Evolutionary conservation across 768 basidiomycete species (phyloP).

Genomic region (Harrya chromipes): DNA sequence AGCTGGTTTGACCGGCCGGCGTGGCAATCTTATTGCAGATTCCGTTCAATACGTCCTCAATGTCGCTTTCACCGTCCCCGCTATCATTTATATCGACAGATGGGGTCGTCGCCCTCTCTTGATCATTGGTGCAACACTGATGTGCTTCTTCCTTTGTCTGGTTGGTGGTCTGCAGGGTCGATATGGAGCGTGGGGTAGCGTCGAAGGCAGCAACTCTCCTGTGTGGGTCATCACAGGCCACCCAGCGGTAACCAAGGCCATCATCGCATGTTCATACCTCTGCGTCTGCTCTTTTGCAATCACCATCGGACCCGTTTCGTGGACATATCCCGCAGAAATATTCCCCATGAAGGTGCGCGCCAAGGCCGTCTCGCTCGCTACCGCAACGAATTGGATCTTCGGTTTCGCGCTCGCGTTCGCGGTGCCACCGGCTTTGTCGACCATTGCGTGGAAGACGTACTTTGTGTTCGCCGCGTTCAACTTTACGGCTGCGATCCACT

Average conservation of each 20-base stretch:
- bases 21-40: constrained; percentile 73
- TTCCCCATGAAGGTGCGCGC: constrained; percentile 67
- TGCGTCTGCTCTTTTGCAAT: constrained; percentile 74
- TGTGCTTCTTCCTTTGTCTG: constrained; percentile 76
- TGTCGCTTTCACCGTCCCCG: constrained; percentile 41
- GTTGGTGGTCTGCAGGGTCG: constrained; percentile 72
- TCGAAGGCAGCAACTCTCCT: constrained; percentile 31
- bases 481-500: constrained; percentile 65
- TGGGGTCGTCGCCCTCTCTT: constrained; percentile 82
- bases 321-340: constrained; percentile 72
- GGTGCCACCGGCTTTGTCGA: constrained; percentile 65
- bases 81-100: constrained; percentile 64
- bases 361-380: constrained; percentile 49
- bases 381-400: constrained; percentile 57
- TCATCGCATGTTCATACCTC: constrained; percentile 76
- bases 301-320: constrained; percentile 75
- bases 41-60: constrained; percentile 56
- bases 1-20: constrained; percentile 71
- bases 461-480: constrained; percentile 80
- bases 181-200: constrained; percentile 59
- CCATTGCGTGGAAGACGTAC: constrained; percentile 72
- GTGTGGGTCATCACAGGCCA: constrained; percentile 64
- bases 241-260: constrained; percentile 55
- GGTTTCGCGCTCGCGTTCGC: constrained; percentile 75
- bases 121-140: constrained; percentile 56